Evolutionary conservation across 2,329 filamentous ascomycete species (phyloP).

Genomic region (Plectosphaerella plurivora): DNA sequence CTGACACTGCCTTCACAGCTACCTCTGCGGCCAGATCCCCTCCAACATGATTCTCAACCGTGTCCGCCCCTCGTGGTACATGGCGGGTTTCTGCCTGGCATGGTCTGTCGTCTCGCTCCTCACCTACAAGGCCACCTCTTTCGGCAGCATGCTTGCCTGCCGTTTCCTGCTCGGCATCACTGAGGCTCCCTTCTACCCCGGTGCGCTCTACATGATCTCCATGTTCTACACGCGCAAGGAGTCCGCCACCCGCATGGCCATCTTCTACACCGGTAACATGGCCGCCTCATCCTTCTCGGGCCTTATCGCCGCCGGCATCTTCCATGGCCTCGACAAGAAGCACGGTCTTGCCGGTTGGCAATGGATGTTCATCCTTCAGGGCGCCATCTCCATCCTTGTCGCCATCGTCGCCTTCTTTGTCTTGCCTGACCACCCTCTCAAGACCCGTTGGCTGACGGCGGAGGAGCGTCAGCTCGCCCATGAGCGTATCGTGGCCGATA

Average conservation of each 20-base stretch:
- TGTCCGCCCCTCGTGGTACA: slow-evolving; percentile 14
- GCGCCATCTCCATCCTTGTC: slow-evolving; percentile 28
- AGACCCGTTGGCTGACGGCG: slow-evolving; percentile 30
- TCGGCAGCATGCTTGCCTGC: slow-evolving; percentile 8
- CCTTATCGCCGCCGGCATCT: slow-evolving; percentile 37
- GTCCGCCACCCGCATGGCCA: slow-evolving; percentile 27
- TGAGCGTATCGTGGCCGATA: slow-evolving; percentile 21
- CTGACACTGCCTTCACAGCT: neutral
- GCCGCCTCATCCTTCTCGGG: slow-evolving; percentile 40
- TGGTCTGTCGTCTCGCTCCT: slow-evolving; percentile 11
- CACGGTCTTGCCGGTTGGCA: slow-evolving; percentile 34
- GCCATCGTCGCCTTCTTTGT: slow-evolving; percentile 27
- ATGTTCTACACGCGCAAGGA: slow-evolving; percentile 14
- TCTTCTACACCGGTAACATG: slow-evolving; percentile 38
- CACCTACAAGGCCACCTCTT: slow-evolving; percentile 11
- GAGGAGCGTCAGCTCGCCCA: slow-evolving; percentile 36
- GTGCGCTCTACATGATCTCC: slow-evolving; percentile 12
- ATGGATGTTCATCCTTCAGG: slow-evolving; percentile 41
- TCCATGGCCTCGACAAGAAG: slow-evolving; percentile 34
- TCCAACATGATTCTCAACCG: slow-evolving; percentile 29
- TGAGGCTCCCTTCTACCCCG: slow-evolving; percentile 13
- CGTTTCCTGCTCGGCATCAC: slow-evolving; percentile 12
- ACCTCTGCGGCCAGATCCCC: slow-evolving; percentile 17
- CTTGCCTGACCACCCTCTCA: slow-evolving; percentile 32
- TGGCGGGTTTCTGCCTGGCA: slow-evolving; percentile 9